Percentiles rank a stretch among this genome's conserved stretches.
phyloP scores from a whole-genome alignment of 2,329 filamentous ascomycete species.

The Alternaria hordeiaustralica region DNA sequence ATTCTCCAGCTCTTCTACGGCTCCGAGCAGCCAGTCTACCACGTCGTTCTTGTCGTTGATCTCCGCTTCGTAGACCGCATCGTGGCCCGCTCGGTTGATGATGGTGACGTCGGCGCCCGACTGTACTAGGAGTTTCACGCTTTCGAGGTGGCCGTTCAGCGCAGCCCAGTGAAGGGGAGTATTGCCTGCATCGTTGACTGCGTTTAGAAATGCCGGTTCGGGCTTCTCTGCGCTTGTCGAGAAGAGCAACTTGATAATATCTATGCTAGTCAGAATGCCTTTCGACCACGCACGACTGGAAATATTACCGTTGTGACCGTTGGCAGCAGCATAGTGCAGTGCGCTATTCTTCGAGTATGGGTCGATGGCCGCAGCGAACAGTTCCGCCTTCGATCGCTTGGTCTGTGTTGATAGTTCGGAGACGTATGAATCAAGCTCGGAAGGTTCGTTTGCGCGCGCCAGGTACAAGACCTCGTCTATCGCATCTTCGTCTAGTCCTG shows the following conservation, averaged over 20 bases:
- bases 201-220: slow-evolving; percentile 63
- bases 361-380: slow-evolving; percentile 75
- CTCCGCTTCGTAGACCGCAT: slow-evolving; percentile 59
- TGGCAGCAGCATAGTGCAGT: slow-evolving; percentile 91
- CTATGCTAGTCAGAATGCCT: slow-evolving; percentile 33
- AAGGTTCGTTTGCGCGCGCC: slow-evolving; percentile 76
- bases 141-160: slow-evolving; percentile 82
- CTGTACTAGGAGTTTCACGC: slow-evolving; percentile 78
- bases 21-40: slow-evolving; percentile 56
- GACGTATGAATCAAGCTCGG: slow-evolving; percentile 69
- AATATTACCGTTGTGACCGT: slow-evolving; percentile 76
- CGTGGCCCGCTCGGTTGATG: slow-evolving; percentile 83
- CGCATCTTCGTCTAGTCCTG: slow-evolving; percentile 66
- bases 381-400: slow-evolving; percentile 62
- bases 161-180: slow-evolving; percentile 94
- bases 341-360: slow-evolving; percentile 76
- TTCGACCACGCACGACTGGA: neutral
- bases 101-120: slow-evolving; percentile 78
- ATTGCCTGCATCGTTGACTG: slow-evolving; percentile 81
- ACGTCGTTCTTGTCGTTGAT: slow-evolving; percentile 57
- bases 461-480: slow-evolving; percentile 93
- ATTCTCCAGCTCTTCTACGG: slow-evolving; percentile 52
- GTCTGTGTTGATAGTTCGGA: slow-evolving; percentile 68
- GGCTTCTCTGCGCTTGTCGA: slow-evolving; percentile 38
- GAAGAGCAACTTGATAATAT: slow-evolving; percentile 49